These are phyloP conservation scores for Kitagawia praeruptora DNA, from an alignment of 129 eudicot species.

Conservation along the genomic window DNA sequence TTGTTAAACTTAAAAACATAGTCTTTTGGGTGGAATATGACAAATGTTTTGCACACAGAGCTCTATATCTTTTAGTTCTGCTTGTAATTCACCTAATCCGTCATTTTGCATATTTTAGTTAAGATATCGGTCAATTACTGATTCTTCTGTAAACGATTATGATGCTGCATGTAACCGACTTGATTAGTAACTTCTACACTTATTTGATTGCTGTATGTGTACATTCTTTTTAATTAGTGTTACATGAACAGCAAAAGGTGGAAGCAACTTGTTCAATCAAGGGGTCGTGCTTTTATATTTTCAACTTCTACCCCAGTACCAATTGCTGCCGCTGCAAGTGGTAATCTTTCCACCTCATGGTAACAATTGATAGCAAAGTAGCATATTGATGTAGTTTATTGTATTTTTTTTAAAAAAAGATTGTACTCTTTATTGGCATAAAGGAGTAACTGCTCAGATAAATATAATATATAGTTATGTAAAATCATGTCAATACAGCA, in stretches of 20 bases:
- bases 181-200: neutral
- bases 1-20: neutral
- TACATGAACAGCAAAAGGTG: constrained; percentile 64
- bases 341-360: constrained; percentile 27
- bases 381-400: neutral
- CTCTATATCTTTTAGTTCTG: neutral
- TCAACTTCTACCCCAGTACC: constrained; percentile 94
- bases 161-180: neutral
- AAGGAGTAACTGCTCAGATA: neutral
- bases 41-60: neutral
- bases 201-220: neutral
- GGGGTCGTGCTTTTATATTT: constrained; percentile 96
- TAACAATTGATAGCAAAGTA: neutral
- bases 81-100: neutral
- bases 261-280: constrained; percentile 87
- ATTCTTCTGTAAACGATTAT: neutral
- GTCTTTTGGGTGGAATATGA: neutral
- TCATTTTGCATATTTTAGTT: neutral
- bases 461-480: neutral
- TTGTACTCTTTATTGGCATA: neutral
- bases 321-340: constrained; percentile 82
- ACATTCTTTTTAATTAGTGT: constrained; percentile 11
- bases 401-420: neutral
- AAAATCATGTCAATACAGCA: neutral
- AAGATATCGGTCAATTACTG: neutral